A percentile compares a stretch with the other conserved stretches of the same genome.
Evolutionary conservation across 495 filamentous ascomycete genomes (phyloP).

Genomic region (Lichina pygmaea): DNA sequence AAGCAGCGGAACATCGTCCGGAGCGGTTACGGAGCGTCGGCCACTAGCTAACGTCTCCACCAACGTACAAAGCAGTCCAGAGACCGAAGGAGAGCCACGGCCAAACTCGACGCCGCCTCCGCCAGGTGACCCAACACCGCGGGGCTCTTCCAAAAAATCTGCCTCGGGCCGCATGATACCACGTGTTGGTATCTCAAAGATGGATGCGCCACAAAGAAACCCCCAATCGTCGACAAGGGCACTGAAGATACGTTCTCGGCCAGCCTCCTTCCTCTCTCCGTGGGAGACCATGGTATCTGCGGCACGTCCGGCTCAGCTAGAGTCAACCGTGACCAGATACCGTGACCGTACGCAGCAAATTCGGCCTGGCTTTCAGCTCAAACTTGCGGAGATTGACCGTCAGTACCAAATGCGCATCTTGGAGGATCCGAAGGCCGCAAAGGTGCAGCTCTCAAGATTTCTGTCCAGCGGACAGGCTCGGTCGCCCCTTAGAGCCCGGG

Average conservation of each 20-base stretch:
- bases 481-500: too few species aligned
- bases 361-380: not conserved
- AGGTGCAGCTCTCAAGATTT: conserved; percentile 2
- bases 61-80: not conserved
- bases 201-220: too few species aligned
- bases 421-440: not conserved
- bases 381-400: not conserved
- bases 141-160: not conserved
- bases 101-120: too few species aligned
- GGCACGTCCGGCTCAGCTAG: conserved; percentile 8
- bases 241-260: not conserved
- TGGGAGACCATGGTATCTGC: not conserved
- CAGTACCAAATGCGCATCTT: not conserved
- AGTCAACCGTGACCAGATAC: not conserved
- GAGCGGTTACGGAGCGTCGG: not conserved
- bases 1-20: too few species aligned
- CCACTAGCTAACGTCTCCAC: not conserved
- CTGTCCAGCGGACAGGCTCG: not conserved
- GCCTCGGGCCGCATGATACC: too few species aligned
- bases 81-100: not conserved
- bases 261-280: not conserved
- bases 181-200: too few species aligned
- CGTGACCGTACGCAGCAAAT: not conserved
- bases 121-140: not conserved
- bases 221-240: too few species aligned